phyloP scores from a whole-genome alignment of 768 basidiomycete species.

The Mycena alexandri region DNA sequence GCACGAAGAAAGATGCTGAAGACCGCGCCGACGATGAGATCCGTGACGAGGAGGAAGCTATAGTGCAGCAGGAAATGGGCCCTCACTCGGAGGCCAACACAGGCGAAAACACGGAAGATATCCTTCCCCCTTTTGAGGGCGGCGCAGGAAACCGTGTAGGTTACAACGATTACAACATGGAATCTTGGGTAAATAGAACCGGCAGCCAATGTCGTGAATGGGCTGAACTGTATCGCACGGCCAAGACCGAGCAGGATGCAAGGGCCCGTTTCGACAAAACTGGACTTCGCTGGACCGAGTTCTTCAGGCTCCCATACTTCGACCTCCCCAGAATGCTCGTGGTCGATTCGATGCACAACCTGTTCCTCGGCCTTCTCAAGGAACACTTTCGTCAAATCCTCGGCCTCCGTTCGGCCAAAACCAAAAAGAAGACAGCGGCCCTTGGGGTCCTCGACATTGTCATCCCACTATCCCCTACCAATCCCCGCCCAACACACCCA shows the following conservation, averaged over 20 bases:
- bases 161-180: not conserved
- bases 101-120: not conserved
- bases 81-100: not conserved
- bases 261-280: not conserved
- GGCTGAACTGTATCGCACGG: not conserved
- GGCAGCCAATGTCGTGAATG: not conserved
- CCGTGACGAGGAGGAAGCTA: not conserved
- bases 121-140: not conserved
- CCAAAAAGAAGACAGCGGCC: not conserved
- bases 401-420: not conserved
- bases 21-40: not conserved
- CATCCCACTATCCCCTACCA: not conserved
- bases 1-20: not conserved
- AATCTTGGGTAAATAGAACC: not conserved
- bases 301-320: slow-evolving; percentile 13
- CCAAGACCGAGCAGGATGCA: not conserved
- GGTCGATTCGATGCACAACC: slow-evolving; percentile 18
- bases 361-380: slow-evolving; percentile 13
- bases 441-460: not conserved
- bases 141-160: not conserved
- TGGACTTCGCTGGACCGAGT: slow-evolving; percentile 7
- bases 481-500: not conserved
- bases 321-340: slow-evolving; percentile 3
- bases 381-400: slow-evolving; percentile 14
- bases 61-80: not conserved